Evolutionary conservation across 139 green algal species (phyloP), one percentile per base, ranked within the genome.

Genomic region (Bryopsis sp.): DNA sequence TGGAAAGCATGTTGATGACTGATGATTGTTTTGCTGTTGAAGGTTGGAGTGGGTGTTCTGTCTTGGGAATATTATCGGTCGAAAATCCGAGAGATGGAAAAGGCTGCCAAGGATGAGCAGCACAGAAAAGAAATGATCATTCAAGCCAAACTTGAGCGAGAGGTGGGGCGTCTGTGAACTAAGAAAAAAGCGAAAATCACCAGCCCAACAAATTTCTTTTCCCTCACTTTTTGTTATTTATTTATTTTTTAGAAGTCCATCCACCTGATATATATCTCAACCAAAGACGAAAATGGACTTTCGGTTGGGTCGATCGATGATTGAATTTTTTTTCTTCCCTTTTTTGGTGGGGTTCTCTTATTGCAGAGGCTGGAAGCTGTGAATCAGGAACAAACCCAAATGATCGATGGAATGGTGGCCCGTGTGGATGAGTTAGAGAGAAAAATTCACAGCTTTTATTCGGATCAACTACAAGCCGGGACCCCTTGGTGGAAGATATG

Each of bases 51-150:
- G 29, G 58, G 28, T 22, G 8, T 65, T 7, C 31, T 65, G 31
- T 47, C 31, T n/a, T 65, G 58, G 58, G 58, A 65, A 26, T 65
- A 65, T 65, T 43, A 28, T 15, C 58, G 58, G 58, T 65, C 31
- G 31, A 7, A 65, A 26, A 65, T 31, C 29, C 4, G 58, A 65
- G 24, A 6, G 19, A n/a, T 3, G 19, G 26, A 65, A 65, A 33
- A 65, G 43, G n/a, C 4, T 35, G 7, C 28, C n/a, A n/a, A n/a
- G n/a, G n/a, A n/a, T n/a, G n/a, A n/a, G n/a, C n/a, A n/a, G n/a
- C n/a, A n/a, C n/a, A n/a, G n/a, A n/a, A n/a, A n/a, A n/a, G n/a
- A n/a, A n/a, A n/a, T n/a, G n/a, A n/a, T n/a, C n/a, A n/a, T n/a
- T n/a, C n/a, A n/a, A n/a, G n/a, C n/a, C n/a, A n/a, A n/a, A n/a